Percentiles rank a stretch among this genome's conserved stretches.
These are phyloP conservation scores for Tricholoma bakamatsutake DNA, from an alignment of 768 basidiomycete species.

Conservation along the genomic window DNA sequence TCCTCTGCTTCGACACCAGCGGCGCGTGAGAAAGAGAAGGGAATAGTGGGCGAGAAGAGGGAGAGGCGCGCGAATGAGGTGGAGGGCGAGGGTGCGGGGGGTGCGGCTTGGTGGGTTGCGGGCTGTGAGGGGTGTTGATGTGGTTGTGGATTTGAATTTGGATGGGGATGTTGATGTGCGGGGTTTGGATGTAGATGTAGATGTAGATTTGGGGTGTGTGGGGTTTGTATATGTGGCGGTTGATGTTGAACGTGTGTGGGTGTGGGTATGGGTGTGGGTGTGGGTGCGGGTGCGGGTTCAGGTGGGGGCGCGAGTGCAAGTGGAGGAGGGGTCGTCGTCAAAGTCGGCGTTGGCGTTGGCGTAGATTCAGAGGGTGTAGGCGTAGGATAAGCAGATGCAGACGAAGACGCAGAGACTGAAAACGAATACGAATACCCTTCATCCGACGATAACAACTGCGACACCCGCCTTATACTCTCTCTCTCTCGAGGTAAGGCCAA, in stretches of 20 bases:
- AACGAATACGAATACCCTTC: too few relatives aligned
- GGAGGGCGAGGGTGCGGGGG: conserved; percentile 32
- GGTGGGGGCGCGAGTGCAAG: neutral
- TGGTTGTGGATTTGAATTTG: too few relatives aligned
- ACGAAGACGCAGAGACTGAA: too few relatives aligned
- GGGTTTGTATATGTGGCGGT: too few relatives aligned
- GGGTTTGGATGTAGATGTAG: too few relatives aligned
- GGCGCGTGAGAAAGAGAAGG: neutral
- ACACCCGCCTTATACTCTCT: neutral
- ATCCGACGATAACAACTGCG: neutral
- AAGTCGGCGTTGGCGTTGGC: neutral
- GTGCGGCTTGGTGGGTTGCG: neutral
- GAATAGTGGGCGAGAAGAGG: conserved; percentile 30
- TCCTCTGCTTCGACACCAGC: too few relatives aligned
- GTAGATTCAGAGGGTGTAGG: neutral
- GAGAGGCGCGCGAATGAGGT: conserved; percentile 49
- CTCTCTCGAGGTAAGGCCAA: neutral
- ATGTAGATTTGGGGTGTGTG: too few relatives aligned
- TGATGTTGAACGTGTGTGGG: neutral
- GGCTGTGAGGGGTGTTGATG: too few relatives aligned
- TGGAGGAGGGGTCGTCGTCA: too few relatives aligned
- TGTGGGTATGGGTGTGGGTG: neutral
- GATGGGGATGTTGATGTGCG: too few relatives aligned
- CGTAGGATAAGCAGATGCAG: neutral
- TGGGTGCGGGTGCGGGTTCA: too few relatives aligned